Evolutionary conservation across 768 basidiomycete species (phyloP).

Genomic region (Gymnopilus dilepis): DNA sequence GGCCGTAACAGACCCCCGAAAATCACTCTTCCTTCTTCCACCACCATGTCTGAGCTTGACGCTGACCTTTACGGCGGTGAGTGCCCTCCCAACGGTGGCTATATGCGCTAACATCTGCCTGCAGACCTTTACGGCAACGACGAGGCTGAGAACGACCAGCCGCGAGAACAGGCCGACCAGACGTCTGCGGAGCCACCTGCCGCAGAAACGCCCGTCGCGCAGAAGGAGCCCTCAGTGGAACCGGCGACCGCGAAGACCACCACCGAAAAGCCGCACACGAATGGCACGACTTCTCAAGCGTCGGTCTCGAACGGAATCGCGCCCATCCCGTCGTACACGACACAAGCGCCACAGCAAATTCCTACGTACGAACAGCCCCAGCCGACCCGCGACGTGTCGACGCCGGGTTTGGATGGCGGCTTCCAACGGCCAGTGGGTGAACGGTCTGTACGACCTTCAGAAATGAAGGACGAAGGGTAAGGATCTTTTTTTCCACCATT

Average conservation of each 20-base stretch:
- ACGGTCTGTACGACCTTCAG: slow-evolving; percentile 78
- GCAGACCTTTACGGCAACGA: slow-evolving; percentile 80
- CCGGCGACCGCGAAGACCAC: slow-evolving; percentile 13
- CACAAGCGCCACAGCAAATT: slow-evolving; percentile 67
- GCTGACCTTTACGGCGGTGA: slow-evolving; percentile 89
- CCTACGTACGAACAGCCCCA: slow-evolving; percentile 78
- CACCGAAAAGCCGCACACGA: slow-evolving; percentile 24
- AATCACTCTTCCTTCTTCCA: slow-evolving; percentile 34
- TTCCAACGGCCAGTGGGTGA: slow-evolving; percentile 57
- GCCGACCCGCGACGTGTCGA: slow-evolving; percentile 42
- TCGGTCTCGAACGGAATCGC: slow-evolving; percentile 29
- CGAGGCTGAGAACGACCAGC: slow-evolving; percentile 60
- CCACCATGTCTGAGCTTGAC: slow-evolving; percentile 80
- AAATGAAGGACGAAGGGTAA: slow-evolving; percentile 99
- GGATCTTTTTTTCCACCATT: slow-evolving; percentile 43
- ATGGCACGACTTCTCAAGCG: slow-evolving; percentile 23
- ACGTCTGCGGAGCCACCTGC: slow-evolving; percentile 18
- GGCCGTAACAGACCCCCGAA: slow-evolving; percentile 6
- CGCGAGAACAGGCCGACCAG: slow-evolving; percentile 29
- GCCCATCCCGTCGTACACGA: slow-evolving; percentile 42
- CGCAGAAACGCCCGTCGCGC: slow-evolving; percentile 18
- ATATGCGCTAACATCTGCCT: neutral
- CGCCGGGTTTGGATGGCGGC: slow-evolving; percentile 41
- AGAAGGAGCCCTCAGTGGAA: neutral
- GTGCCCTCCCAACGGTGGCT: slow-evolving; percentile 24